Evolutionary conservation across 2,329 filamentous ascomycete genomes (phyloP).

Genomic region (Xylaria sp.): DNA sequence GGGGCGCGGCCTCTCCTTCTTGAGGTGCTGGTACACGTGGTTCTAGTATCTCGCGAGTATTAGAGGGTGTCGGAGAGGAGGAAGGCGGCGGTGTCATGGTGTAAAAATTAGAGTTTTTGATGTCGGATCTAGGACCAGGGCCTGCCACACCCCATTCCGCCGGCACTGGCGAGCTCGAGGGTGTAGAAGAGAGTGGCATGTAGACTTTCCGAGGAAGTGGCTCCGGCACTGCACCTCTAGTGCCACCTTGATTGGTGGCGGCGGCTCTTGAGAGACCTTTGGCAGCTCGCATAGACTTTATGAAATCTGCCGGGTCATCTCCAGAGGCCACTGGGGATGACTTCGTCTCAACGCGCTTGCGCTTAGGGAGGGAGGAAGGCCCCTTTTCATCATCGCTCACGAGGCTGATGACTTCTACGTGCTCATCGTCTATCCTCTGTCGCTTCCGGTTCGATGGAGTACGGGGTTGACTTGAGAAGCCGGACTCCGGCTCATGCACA

Average conservation of each 20-base stretch:
- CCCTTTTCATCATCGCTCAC: constrained; percentile 16
- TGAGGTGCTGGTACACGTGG: background rate
- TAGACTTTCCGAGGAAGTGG: background rate
- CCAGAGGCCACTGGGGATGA: too few relatives aligned
- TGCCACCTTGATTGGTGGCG: constrained; percentile 2
- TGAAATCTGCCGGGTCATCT: background rate
- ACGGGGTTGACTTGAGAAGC: background rate
- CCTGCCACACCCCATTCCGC: background rate
- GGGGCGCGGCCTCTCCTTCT: background rate
- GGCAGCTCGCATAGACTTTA: constrained; percentile 2
- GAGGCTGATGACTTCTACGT: constrained; percentile 9
- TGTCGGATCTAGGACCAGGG: background rate
- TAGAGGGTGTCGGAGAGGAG: constrained; percentile 1
- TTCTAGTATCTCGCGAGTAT: background rate
- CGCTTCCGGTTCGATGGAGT: constrained; percentile 1
- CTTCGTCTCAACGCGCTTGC: background rate
- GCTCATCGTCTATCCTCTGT: background rate
- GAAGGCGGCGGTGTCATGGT: constrained; percentile 2
- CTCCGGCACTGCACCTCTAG: background rate
- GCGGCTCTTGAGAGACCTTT: constrained; percentile 7
- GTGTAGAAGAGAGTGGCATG: background rate
- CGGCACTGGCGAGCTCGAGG: background rate
- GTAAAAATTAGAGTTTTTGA: background rate
- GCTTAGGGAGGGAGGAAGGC: background rate
- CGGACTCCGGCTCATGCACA: too few relatives aligned